These are phyloP conservation scores for Cucurbitaria berberidis DNA, from an alignment of 2,329 filamentous ascomycete genomes.

Conservation along the genomic window DNA sequence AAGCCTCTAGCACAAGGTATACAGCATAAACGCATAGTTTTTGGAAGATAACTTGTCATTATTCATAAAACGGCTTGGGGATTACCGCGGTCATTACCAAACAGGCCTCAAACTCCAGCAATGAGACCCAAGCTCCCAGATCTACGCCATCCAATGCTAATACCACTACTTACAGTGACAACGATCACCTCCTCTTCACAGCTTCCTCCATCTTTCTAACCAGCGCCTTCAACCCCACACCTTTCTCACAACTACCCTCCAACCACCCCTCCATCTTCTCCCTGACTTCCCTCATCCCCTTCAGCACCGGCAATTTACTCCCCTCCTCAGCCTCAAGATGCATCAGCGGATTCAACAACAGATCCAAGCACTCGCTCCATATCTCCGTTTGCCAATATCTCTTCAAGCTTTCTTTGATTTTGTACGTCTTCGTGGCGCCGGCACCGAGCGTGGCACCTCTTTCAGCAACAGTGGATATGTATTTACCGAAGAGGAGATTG, in stretches of 20 bases:
- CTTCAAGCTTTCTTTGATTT: conserved; percentile 82
- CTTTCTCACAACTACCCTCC: conserved; percentile 80
- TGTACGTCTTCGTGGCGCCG: conserved; percentile 70
- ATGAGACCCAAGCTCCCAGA: conserved; percentile 10
- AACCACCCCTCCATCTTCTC: conserved; percentile 86
- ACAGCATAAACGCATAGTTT: background rate
- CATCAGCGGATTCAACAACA: conserved; percentile 81
- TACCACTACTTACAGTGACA: background rate
- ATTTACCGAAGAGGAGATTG: conserved; percentile 88
- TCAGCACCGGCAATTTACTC: conserved; percentile 73
- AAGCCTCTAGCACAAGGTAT: background rate
- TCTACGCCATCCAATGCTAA: background rate
- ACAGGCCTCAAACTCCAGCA: conserved; percentile 19
- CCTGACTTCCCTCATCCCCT: conserved; percentile 70
- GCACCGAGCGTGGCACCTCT: conserved; percentile 61
- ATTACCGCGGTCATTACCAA: background rate
- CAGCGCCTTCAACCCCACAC: conserved; percentile 63
- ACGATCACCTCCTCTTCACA: conserved; percentile 57
- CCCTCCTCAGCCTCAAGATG: conserved; percentile 70
- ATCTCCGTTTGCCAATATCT: conserved; percentile 96
- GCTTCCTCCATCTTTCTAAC: conserved; percentile 70
- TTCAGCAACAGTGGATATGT: conserved; percentile 76
- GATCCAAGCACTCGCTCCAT: conserved; percentile 81
- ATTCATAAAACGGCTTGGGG: background rate
- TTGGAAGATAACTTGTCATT: background rate